A percentile compares a stretch with the other conserved stretches of the same genome.
Evolutionary conservation across 2,329 filamentous ascomycete genomes (phyloP).

Genomic region (Neurospora crassa): DNA sequence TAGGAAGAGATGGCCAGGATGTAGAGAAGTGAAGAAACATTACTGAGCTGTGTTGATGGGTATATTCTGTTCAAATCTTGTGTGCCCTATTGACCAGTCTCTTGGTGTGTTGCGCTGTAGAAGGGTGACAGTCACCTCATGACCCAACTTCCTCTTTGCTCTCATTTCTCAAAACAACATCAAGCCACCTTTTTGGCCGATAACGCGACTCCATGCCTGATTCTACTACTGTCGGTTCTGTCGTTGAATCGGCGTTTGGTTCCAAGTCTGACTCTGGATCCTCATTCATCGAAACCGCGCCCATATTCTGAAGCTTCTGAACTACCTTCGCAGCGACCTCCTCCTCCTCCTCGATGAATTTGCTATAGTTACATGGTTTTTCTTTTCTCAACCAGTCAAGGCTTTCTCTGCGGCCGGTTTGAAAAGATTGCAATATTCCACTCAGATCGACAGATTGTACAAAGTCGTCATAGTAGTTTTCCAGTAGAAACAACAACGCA

Average conservation of each 20-base stretch:
- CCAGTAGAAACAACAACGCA: background rate
- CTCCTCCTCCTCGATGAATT: no score
- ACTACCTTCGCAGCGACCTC: background rate
- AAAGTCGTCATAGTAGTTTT: background rate
- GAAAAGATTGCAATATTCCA: background rate
- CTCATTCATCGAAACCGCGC: background rate
- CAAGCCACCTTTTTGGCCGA: background rate
- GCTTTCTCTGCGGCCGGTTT: background rate
- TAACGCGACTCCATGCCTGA: background rate
- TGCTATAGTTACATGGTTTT: no score
- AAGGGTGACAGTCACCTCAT: no score
- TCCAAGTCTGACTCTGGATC: fast-evolving
- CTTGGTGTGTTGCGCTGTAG: no score
- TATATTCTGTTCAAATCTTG: background rate
- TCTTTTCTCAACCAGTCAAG: fast-evolving
- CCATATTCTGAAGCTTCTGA: background rate
- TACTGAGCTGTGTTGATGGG: fast-evolving
- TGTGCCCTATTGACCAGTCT: no score
- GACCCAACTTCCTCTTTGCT: background rate
- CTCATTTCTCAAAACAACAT: background rate
- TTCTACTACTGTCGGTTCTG: background rate
- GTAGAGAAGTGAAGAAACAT: background rate
- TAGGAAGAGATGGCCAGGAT: background rate
- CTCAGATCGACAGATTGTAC: background rate
- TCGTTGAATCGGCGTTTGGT: background rate